Conservation (phyloP, 192 early-diverging fungal genomes). For the Umbelopsis vinacea region DNA sequence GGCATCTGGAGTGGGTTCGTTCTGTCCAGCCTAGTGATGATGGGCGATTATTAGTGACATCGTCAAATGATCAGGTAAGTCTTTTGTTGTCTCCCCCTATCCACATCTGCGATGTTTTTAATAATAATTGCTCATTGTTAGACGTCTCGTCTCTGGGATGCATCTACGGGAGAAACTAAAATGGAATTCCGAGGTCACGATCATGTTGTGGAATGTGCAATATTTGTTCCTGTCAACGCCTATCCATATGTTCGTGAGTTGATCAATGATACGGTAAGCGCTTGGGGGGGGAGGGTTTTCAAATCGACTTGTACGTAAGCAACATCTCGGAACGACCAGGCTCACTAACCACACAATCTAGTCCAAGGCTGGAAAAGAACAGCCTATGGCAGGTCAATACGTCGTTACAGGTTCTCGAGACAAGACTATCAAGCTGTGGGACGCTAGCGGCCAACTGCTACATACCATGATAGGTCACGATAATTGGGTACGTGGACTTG, state of each 20-base stretch:
- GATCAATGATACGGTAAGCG: constrained; percentile 61
- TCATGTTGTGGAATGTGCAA: constrained; percentile 92
- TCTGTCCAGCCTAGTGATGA: constrained; percentile 70
- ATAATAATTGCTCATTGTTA: constrained; percentile 30
- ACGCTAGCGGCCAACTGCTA: constrained; percentile 70
- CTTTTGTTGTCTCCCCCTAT: not conserved
- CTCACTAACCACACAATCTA: not conserved
- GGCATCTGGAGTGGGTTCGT: constrained; percentile 92
- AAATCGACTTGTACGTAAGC: not conserved
- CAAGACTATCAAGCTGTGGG: constrained; percentile 91
- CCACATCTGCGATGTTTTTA: too few species aligned
- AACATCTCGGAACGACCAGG: too few species aligned
- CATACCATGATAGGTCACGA: constrained; percentile 89
- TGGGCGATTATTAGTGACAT: constrained; percentile 72
- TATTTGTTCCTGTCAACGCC: constrained; percentile 76
- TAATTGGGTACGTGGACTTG: constrained; percentile 90
- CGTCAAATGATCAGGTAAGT: constrained; percentile 84
- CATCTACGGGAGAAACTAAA: constrained; percentile 71
- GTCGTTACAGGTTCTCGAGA: constrained; percentile 87
- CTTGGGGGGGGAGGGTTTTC: not conserved
- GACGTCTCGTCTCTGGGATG: constrained; percentile 87
- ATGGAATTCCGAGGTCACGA: constrained; percentile 88
- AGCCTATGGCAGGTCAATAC: constrained; percentile 66
- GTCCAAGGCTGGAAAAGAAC: constrained; percentile 39
- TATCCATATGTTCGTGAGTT: constrained; percentile 73